Conservation (phyloP, 805 yeast species). For the Nakazawaea ambrosiae region DNA sequence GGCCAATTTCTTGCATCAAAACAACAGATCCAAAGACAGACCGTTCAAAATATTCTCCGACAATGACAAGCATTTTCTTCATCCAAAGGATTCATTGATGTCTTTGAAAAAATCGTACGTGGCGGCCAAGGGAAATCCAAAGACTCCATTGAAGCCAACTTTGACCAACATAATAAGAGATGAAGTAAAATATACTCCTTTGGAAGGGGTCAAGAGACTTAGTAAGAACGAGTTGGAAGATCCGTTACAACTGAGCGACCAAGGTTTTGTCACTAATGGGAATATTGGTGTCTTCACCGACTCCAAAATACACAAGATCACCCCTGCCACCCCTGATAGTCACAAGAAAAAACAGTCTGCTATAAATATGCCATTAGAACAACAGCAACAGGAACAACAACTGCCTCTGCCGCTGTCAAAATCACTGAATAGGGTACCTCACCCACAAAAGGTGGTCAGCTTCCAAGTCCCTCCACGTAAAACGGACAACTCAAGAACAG, state of each 20-base stretch:
- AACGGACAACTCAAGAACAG: not conserved
- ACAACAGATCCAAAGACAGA: constrained; percentile 8
- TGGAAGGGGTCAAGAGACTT: constrained; percentile 24
- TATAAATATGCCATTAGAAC: too few species aligned
- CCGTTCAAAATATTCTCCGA: constrained; percentile 6
- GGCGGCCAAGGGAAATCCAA: not conserved
- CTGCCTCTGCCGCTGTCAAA: too few species aligned
- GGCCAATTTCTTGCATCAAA: constrained; percentile 7
- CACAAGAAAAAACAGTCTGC: too few species aligned
- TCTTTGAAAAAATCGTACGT: constrained; percentile 16
- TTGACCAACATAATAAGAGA: constrained; percentile 20
- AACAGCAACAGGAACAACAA: not conserved
- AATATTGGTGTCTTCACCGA: constrained; percentile 41
- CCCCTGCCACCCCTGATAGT: constrained; percentile 65
- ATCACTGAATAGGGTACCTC: too few species aligned
- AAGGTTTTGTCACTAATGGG: constrained; percentile 45
- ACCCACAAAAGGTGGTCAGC: not conserved
- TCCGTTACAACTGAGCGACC: constrained; percentile 14
- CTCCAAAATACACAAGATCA: constrained; percentile 34
- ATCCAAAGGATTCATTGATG: constrained; percentile 27
- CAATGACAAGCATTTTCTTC: constrained; percentile 19
- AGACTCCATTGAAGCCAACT: constrained; percentile 9
- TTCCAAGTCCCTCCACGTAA: not conserved
- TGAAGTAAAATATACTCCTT: constrained; percentile 23
- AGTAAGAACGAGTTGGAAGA: constrained; percentile 12